Evolutionary conservation across 1,284 basidiomycete genomes (phyloP).

Genomic region (Austroboletus niveus): DNA sequence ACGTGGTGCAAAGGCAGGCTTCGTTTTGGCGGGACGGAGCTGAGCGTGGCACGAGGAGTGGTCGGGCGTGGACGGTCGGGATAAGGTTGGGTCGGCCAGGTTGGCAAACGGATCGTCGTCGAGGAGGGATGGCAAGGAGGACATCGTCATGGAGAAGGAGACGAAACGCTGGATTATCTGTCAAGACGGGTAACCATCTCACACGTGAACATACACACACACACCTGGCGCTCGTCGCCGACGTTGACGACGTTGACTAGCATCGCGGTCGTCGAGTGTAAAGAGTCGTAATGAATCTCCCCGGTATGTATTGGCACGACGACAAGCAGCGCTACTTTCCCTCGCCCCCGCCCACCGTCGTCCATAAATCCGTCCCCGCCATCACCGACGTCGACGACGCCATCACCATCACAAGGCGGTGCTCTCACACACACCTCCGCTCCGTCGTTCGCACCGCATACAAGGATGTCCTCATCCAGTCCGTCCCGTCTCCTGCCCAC

Average conservation of each 20-base stretch:
- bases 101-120: constrained; percentile 74
- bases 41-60: constrained; percentile 39
- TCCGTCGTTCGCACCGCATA: constrained; percentile 11
- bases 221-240: no score
- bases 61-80: constrained; percentile 22
- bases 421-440: constrained; percentile 13
- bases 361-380: background rate
- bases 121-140: constrained; percentile 34
- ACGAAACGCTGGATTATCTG: background rate
- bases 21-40: constrained; percentile 52
- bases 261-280: no score
- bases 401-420: background rate
- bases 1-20: constrained; percentile 55
- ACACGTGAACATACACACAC: no score
- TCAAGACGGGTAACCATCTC: no score
- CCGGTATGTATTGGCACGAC: constrained; percentile 53
- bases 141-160: constrained; percentile 10
- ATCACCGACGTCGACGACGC: background rate
- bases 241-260: background rate
- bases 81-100: constrained; percentile 24
- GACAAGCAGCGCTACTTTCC: constrained; percentile 53
- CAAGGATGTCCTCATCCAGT: constrained; percentile 31
- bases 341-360: constrained; percentile 21
- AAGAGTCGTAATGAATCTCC: constrained; percentile 31
- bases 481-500: constrained; percentile 2